Evolutionary conservation across 441 rosid species (phyloP).

Genomic region (Croton setiger): DNA sequence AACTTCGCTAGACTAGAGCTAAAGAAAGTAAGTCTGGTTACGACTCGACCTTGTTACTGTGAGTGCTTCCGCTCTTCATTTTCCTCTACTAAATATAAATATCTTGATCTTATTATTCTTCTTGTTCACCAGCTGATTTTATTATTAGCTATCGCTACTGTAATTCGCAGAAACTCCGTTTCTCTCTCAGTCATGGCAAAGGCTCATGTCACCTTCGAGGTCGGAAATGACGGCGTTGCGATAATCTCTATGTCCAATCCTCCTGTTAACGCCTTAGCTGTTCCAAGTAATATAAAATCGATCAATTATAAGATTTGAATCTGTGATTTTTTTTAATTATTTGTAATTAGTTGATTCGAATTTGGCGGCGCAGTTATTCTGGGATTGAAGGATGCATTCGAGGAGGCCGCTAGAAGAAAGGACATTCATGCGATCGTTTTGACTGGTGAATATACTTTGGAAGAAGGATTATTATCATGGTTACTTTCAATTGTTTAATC

Average conservation of each 20-base stretch:
- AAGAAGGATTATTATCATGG: neutral
- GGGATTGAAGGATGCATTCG: constrained; percentile 69
- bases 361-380: constrained; percentile 45
- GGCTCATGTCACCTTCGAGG: constrained; percentile 55
- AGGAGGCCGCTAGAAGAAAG: constrained; percentile 56
- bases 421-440: constrained; percentile 87
- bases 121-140: neutral
- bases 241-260: constrained; percentile 77
- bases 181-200: constrained; percentile 43
- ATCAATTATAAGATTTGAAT: neutral
- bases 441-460: constrained; percentile 42
- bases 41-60: neutral
- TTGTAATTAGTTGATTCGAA: neutral
- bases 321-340: neutral
- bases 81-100: neutral
- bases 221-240: constrained; percentile 92
- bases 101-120: neutral
- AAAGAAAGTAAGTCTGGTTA: neutral
- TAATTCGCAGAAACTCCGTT: neutral
- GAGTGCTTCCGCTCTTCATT: neutral
- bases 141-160: neutral
- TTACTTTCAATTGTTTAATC: neutral
- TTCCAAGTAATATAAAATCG: constrained; percentile 42
- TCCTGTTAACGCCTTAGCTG: constrained; percentile 83
- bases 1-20: neutral